Conservation (phyloP, 2,329 filamentous ascomycete genomes). For the Cercospora canescens region DNA sequence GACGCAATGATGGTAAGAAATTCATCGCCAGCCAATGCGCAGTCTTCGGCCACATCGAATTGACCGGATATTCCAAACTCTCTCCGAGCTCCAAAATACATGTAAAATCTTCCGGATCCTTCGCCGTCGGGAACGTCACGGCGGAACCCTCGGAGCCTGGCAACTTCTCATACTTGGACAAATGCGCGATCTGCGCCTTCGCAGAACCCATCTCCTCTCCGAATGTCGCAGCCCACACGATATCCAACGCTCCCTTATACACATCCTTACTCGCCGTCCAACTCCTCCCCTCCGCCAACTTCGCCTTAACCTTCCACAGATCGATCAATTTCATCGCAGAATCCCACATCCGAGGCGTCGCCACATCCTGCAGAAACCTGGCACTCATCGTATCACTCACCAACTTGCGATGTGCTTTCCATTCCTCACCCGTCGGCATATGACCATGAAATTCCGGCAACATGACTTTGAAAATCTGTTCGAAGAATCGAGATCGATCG, state of each 20-base stretch:
- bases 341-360: slow-evolving; percentile 32
- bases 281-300: slow-evolving; percentile 32
- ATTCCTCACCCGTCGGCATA: slow-evolving; percentile 29
- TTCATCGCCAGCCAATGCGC: slow-evolving; percentile 28
- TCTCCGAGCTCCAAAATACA: slow-evolving; percentile 27
- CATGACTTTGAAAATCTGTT: slow-evolving; percentile 27
- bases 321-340: slow-evolving; percentile 28
- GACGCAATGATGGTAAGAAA: slow-evolving; percentile 8
- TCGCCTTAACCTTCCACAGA: slow-evolving; percentile 35
- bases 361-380: slow-evolving; percentile 32
- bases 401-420: slow-evolving; percentile 30
- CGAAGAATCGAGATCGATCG: slow-evolving; percentile 42
- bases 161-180: slow-evolving; percentile 13
- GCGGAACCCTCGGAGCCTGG: slow-evolving; percentile 7
- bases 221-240: slow-evolving; percentile 41
- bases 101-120: slow-evolving; percentile 24
- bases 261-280: slow-evolving; percentile 41
- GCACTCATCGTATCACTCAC: slow-evolving; percentile 33
- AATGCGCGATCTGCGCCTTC: slow-evolving; percentile 4
- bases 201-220: slow-evolving; percentile 38
- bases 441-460: slow-evolving; percentile 29
- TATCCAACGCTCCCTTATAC: slow-evolving; percentile 39
- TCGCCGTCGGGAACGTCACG: slow-evolving; percentile 22
- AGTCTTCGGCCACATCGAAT: slow-evolving; percentile 26
- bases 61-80: slow-evolving; percentile 23